Evolutionary conservation across 208 protist species (phyloP), one percentile per base, ranked within the genome.

Genomic region (Endotrypanum monterogeii): DNA sequence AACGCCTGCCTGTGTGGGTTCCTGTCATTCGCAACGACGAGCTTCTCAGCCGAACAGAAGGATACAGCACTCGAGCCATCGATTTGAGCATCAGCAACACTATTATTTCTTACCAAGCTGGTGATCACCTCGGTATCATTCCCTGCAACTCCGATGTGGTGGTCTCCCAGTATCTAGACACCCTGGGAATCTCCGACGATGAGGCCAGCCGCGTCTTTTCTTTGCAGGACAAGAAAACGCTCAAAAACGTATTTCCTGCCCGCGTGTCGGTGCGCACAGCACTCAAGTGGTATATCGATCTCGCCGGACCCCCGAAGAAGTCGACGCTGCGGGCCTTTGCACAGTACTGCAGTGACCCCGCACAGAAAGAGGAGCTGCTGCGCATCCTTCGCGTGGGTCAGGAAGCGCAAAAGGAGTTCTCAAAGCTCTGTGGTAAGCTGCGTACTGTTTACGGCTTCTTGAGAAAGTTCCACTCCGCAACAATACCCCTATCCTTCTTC

Each of bases 121-220:
- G 98, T 28, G 98, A 99, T 82, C 97, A 99, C 83, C 77, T 98
- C 7, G 98, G 93, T 57, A 88, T 99, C 25, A 91, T 96, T 65
- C 90, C 98, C n/a, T 82, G 84, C 76, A 99, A 99, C 84, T 57
- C 86, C 12, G 85, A 93, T 51, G 77, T 69, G 23, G 61, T 98
- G 3, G 97, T 99, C 14, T 56, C 96, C 14, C 78, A 87, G 20
- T 96, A 96, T 76, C 65, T 97, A 18, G 50, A 58, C 2, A 79
- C 87, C 37, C 84, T 98, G 20, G 58, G 73, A 55, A 70, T 93
- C 12, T 82, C 82, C 1, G 71, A 85, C 25, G 87, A 85, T 37
- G 89, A 94, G 16, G 82, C 92, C n/a, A 28, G 46, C n/a, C 82
- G 89, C 41, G 86, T 94, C 37, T 87, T 97, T 74, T 96, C 94